These are phyloP conservation scores for Pythium coloratum DNA, from an alignment of 352 stramenopile species.

Conservation along the genomic window DNA sequence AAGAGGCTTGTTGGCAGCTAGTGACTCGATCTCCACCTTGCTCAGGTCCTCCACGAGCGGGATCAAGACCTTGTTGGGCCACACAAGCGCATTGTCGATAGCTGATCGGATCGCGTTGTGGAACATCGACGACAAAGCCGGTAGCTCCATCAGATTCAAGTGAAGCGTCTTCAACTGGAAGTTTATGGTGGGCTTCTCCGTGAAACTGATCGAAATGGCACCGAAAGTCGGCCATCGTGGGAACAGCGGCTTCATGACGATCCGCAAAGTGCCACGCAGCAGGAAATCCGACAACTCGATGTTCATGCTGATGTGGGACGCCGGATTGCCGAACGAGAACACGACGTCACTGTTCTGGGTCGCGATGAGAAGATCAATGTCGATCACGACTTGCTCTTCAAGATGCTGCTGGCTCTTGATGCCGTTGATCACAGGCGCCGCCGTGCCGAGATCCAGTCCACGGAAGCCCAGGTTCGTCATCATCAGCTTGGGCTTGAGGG, in stretches of 20 bases:
- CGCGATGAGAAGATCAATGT: conserved; percentile 43
- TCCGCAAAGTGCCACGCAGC: conserved; percentile 39
- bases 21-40: conserved; percentile 46
- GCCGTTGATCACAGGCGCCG: conserved; percentile 43
- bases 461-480: conserved; percentile 47
- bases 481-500: conserved; percentile 41
- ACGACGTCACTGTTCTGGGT: conserved; percentile 49
- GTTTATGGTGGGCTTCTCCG: conserved; percentile 44
- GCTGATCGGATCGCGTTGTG: conserved; percentile 37
- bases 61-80: conserved; percentile 48
- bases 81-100: conserved; percentile 38
- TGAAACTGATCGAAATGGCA: conserved; percentile 42
- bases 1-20: conserved; percentile 39
- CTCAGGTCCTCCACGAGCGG: conserved; percentile 47
- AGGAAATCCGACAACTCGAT: conserved; percentile 47
- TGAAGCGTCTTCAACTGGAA: conserved; percentile 46
- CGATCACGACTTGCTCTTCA: conserved; percentile 47
- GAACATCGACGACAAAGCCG: conserved; percentile 43
- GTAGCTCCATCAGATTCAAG: conserved; percentile 47
- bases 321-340: conserved; percentile 40
- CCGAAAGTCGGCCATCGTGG: conserved; percentile 47
- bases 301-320: conserved; percentile 36
- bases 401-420: conserved; percentile 42
- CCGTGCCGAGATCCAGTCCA: conserved; percentile 41
- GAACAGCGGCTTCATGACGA: conserved; percentile 49